Base-by-base conservation (phyloP, 371 early-diverging fungal species). In the Rhizopus delemar region DNA sequence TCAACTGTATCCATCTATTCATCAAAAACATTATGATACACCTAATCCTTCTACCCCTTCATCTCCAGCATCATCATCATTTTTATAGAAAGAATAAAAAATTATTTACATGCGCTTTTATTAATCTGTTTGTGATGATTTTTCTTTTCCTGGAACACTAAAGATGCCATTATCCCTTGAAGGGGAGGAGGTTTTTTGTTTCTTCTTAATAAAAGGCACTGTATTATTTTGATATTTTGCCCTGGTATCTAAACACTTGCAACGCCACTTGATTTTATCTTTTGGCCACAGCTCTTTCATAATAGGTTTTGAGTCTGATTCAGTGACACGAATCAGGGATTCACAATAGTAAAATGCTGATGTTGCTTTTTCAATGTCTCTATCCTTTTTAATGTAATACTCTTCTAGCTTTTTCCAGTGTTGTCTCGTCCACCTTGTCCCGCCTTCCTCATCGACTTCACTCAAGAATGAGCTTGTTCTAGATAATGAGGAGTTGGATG, bases 341-440 rank as follows among this genome's bases (percentile, higher is more conserved):
- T 62, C 62, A 9, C 45, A 35, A 11, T 43, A 33, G 50, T 68
- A 68, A 38, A 63, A 68, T 3, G 56, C 33, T 9, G 31, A 49
- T 0, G 60, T 57, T 12, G 68, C 63, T 29, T 45, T 53, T 43
- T 57, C 51, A 34, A 45, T 50, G 50, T 68, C 68, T 33, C 60
- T 48, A 33, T 68, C 16, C 11, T 50, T 53, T 6, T 36, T 31
- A 2, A 63, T 12, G 53, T 68, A 68, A 22, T 52, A 60, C 5
- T 53, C 36, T n/a, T 68, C 63, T 9, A 68, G 53, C n/a, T 53
- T 53, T 33, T 48, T 57, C 68, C 68, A 68, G 5, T 68, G 56
- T 8, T 36, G 12, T 28, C 46, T 57, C 11, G 63, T 60, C 68
- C 68, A 68, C 45, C n/a, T 41, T 8, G 12, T 16, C 4, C 38